A percentile compares a stretch with the other conserved stretches of the same genome.
These are phyloP conservation scores for Didymella pinodella DNA, from an alignment of 2,329 filamentous ascomycete species.

Conservation along the genomic window DNA sequence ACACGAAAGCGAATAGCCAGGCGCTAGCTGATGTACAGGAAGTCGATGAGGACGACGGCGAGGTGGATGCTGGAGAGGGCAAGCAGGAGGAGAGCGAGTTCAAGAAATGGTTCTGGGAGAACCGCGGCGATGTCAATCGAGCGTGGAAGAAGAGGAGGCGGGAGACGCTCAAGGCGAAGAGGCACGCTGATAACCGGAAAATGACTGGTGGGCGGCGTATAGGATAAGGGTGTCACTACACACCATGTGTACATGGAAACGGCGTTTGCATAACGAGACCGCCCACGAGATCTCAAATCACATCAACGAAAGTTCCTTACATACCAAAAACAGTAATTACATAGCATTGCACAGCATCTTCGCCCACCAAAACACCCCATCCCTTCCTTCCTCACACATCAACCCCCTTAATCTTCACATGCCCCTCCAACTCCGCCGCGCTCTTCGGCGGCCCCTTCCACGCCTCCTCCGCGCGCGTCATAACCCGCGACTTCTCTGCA, in stretches of 20 bases:
- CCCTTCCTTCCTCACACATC: slow-evolving; percentile 11
- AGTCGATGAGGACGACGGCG: slow-evolving; percentile 8
- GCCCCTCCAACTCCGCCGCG: slow-evolving; percentile 4
- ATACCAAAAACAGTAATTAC: neutral
- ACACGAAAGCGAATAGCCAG: slow-evolving; percentile 37
- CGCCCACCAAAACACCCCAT: neutral
- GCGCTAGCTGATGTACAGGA: neutral
- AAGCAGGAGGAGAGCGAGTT: slow-evolving; percentile 64
- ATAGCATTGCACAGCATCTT: neutral
- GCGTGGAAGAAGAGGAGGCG: slow-evolving; percentile 64
- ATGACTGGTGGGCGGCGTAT: slow-evolving; percentile 38
- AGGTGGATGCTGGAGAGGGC: slow-evolving; percentile 41
- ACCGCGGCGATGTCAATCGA: slow-evolving; percentile 58
- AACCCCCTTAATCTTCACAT: slow-evolving; percentile 34
- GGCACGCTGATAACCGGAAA: slow-evolving; percentile 66
- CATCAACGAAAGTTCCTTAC: too few relatives aligned
- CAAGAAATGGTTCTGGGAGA: slow-evolving; percentile 67
- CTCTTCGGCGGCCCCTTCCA: slow-evolving; percentile 1
- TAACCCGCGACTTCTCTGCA: neutral
- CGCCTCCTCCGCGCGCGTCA: slow-evolving; percentile 22
- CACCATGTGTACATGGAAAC: neutral
- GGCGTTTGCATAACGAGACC: too few relatives aligned
- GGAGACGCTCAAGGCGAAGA: slow-evolving; percentile 66
- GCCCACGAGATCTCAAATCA: neutral
- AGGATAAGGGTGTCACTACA: neutral